Conservation (phyloP, 805 yeast genomes). For the Sungouiella thailandica region DNA sequence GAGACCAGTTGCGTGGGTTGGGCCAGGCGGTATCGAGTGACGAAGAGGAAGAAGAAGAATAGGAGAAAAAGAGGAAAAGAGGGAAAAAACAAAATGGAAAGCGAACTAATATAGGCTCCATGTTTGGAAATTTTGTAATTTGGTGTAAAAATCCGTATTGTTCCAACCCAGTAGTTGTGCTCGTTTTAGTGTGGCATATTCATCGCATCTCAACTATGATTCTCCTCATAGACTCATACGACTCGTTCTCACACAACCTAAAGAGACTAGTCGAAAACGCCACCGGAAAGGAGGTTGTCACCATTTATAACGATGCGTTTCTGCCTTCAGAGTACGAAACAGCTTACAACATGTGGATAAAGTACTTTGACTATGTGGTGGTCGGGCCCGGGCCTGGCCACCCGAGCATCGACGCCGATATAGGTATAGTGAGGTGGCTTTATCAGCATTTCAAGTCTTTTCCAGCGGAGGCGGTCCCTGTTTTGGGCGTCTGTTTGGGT, state of each 20-base stretch:
- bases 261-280: conserved; percentile 54
- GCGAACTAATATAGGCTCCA: background rate
- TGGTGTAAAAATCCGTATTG: too few species aligned
- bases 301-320: conserved; percentile 61
- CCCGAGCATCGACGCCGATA: conserved; percentile 58
- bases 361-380: conserved; percentile 65
- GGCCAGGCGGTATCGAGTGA: conserved; percentile 68
- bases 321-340: conserved; percentile 22
- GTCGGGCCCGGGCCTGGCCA: conserved; percentile 98
- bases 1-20: conserved; percentile 42
- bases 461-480: conserved; percentile 41
- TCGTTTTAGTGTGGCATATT: too few species aligned
- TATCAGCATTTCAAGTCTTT: conserved; percentile 17
- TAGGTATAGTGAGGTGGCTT: conserved; percentile 70
- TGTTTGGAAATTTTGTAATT: background rate
- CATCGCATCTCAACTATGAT: conserved; percentile 30
- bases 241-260: conserved; percentile 87
- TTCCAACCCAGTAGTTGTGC: too few species aligned
- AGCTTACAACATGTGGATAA: conserved; percentile 40
- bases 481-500: conserved; percentile 90
- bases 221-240: conserved; percentile 86
- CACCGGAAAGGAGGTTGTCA: conserved; percentile 45
- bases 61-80: background rate
- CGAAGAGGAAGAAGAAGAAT: conserved; percentile 61
- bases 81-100: background rate